Percentiles rank a stretch among this genome's conserved stretches.
These are phyloP conservation scores for Cladophialophora carrionii DNA, from an alignment of 2,329 filamentous ascomycete genomes.

Conservation along the genomic window DNA sequence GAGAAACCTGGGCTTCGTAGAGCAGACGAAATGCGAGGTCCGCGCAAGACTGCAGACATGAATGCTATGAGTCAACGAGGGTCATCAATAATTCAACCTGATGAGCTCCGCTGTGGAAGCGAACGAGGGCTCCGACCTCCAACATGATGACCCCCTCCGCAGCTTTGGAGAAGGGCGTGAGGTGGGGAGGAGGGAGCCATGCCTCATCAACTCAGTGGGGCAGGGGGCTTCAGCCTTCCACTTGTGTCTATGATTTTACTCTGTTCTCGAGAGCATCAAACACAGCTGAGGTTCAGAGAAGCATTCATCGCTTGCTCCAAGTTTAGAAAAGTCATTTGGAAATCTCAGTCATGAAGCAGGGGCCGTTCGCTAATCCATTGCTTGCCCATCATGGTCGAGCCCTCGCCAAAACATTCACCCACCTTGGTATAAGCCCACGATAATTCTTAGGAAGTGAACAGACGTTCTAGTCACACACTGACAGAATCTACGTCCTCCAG, in stretches of 20 bases:
- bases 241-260: background rate
- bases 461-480: constrained; percentile 6
- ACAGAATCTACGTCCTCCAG: background rate
- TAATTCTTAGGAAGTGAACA: constrained; percentile 10
- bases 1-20: background rate
- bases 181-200: background rate
- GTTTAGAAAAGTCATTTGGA: background rate
- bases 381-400: background rate
- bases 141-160: background rate
- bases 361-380: background rate
- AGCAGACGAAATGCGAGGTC: background rate
- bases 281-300: background rate
- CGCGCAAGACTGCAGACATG: constrained; percentile 2
- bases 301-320: background rate
- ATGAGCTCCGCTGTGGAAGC: background rate
- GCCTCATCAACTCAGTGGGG: background rate
- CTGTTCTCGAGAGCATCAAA: background rate
- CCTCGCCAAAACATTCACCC: constrained; percentile 28
- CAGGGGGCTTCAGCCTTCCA: constrained; percentile 11
- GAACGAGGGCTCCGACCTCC: background rate
- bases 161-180: constrained; percentile 7
- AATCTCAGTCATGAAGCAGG: background rate
- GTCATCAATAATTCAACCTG: background rate
- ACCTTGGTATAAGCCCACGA: constrained; percentile 18
- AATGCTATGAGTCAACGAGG: background rate